Percentiles rank a stretch among this genome's conserved stretches.
Conservation (phyloP, 1,284 basidiomycete genomes). For the Boletus sp. region DNA sequence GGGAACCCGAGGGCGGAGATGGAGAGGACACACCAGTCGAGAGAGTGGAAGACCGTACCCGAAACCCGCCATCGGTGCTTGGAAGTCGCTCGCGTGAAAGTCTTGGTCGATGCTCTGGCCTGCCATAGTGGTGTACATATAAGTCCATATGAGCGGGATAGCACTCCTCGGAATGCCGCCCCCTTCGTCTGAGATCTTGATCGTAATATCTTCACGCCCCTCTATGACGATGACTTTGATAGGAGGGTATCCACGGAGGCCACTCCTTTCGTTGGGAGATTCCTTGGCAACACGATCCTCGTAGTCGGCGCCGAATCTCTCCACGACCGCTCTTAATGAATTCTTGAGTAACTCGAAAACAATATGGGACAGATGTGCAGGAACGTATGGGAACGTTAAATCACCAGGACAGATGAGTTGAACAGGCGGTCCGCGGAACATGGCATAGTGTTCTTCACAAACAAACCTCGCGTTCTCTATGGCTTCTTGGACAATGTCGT, state of each 20-base stretch:
- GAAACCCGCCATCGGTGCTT: conserved; percentile 98
- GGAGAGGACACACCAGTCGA: conserved; percentile 65
- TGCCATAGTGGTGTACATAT: conserved; percentile 99
- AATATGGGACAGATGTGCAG: conserved; percentile 95
- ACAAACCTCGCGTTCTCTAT: conserved; percentile 99
- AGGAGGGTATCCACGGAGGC: conserved; percentile 66
- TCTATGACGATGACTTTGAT: conserved; percentile 98
- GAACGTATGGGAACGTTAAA: conserved; percentile 94
- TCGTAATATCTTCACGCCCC: conserved; percentile 95
- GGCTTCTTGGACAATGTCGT: conserved; percentile 97
- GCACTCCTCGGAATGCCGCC: conserved; percentile 95
- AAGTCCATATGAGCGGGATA: conserved; percentile 97
- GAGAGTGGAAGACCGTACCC: conserved; percentile 94
- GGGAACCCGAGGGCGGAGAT: conserved; percentile 14
- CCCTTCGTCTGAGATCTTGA: conserved; percentile 97
- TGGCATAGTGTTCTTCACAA: conserved; percentile 96
- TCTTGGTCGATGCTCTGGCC: conserved; percentile 86
- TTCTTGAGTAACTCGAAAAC: conserved; percentile 99
- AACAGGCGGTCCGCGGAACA: conserved; percentile 97
- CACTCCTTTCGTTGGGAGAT: conserved; percentile 9
- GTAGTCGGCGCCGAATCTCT: conserved; percentile 85
- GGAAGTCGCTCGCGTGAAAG: conserved; percentile 90
- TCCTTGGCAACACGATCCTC: conserved; percentile 53
- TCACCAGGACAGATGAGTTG: conserved; percentile 93
- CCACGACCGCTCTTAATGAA: conserved; percentile 95